These are phyloP conservation scores for Rhizopus delemar DNA, from an alignment of 371 early-diverging fungal genomes.

Conservation along the genomic window DNA sequence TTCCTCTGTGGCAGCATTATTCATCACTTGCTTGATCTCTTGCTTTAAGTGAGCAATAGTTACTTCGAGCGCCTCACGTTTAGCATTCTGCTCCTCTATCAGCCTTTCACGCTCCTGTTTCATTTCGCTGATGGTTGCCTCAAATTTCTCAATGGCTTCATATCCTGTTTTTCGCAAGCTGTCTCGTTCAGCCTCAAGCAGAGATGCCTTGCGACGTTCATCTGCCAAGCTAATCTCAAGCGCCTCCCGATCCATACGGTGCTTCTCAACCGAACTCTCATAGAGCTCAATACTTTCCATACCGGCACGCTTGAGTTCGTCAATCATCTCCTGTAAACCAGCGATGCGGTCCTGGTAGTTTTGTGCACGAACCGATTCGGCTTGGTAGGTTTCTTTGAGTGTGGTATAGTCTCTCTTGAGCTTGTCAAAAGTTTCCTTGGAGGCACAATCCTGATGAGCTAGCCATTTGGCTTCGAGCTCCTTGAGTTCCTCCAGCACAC, in stretches of 20 bases:
- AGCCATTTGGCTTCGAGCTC: conserved; percentile 41
- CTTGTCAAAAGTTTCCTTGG: conserved; percentile 37
- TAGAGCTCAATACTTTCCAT: conserved; percentile 60
- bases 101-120: conserved; percentile 31
- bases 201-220: conserved; percentile 37
- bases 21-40: conserved; percentile 49
- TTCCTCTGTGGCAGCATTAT: conserved; percentile 19
- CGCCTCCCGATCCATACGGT: conserved; percentile 53
- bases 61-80: conserved; percentile 37
- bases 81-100: conserved; percentile 22
- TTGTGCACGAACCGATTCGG: conserved; percentile 21
- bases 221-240: conserved; percentile 44
- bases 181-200: conserved; percentile 22
- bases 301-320: conserved; percentile 52
- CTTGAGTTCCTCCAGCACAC: conserved; percentile 38
- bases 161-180: conserved; percentile 25
- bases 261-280: conserved; percentile 50
- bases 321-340: conserved; percentile 40
- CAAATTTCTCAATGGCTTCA: conserved; percentile 30
- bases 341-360: conserved; percentile 34
- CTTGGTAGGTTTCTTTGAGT: conserved; percentile 35
- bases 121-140: conserved; percentile 36
- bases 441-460: conserved; percentile 41
- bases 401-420: conserved; percentile 32
- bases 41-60: conserved; percentile 52